phyloP scores from a whole-genome alignment of 139 green algal species.

The Limnomonas spitsbergensis region DNA sequence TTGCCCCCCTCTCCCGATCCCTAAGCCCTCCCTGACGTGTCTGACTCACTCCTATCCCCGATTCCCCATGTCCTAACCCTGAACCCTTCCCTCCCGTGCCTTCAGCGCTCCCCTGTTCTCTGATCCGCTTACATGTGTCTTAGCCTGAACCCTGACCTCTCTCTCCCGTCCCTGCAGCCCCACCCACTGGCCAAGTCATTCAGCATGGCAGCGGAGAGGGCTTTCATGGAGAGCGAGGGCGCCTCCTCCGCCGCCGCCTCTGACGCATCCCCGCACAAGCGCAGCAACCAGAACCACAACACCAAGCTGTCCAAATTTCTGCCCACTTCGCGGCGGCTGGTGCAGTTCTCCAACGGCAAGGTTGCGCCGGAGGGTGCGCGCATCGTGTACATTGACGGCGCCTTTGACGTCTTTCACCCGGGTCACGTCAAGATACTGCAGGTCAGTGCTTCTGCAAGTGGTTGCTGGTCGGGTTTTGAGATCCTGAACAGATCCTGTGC shows the following conservation, averaged over 20 bases:
- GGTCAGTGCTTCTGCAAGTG: constrained; percentile 32
- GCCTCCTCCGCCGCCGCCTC: not conserved
- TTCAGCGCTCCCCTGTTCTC: no score
- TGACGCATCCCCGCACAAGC: not conserved
- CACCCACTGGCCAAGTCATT: constrained; percentile 42
- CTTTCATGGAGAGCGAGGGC: not conserved
- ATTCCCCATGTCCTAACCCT: no score
- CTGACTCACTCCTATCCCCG: no score
- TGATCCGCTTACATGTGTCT: no score
- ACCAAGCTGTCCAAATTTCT: constrained; percentile 39
- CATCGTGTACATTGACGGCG: constrained; percentile 98
- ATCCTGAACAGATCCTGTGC: not conserved
- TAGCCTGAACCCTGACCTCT: no score
- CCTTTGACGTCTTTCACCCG: constrained; percentile 97
- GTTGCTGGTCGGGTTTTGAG: not conserved
- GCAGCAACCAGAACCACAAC: not conserved
- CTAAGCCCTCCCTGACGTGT: no score
- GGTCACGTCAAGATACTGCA: constrained; percentile 92
- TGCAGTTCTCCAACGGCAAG: constrained; percentile 82
- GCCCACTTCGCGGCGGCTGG: constrained; percentile 87
- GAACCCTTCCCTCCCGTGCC: no score
- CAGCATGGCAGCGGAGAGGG: constrained; percentile 26
- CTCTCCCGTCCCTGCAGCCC: no score
- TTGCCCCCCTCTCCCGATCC: no score
- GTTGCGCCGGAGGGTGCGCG: constrained; percentile 36